Base-by-base conservation (phyloP, 2,329 filamentous ascomycete genomes). In the Colletotrichum sp. region DNA sequence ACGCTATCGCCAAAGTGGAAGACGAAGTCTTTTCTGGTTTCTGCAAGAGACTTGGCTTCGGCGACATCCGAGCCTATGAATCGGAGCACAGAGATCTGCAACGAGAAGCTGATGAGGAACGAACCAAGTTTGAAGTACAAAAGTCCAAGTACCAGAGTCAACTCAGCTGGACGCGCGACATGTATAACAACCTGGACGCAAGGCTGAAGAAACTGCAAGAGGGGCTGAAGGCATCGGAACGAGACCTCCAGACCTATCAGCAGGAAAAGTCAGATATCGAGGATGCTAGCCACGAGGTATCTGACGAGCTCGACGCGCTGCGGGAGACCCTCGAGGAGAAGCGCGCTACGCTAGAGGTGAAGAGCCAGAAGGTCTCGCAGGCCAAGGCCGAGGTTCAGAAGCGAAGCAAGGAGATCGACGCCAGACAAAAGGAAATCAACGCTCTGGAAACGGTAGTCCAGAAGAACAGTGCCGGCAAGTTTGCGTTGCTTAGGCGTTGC, bases 61-160 rank as follows among this genome's bases (percentile, higher is more conserved):
- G 92, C 74, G 94, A 98, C 81, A 98, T 99, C 78, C 95, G 96
- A 75, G 95, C 95, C 74, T 99, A 99, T 81, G 96, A 99, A 83
- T 94, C 94, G 30, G 96, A 98, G 79, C 97, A 99, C 85, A 96
- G 97, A 65, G 96, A 94, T 57, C 88, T 98, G 65, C 96, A 99
- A 84, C 95, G 98, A 83, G 95, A 99, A 83, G 95, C 95, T 60
- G 93, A 93, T 1, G 93, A 97, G 84, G 96, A 96, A 87, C 95
- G 95, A 78, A 93, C 95, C 69, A 93, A 96, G 79, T 99, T 98
- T 80, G 94, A 94, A 72, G 93, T 94, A 6, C 97, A 99, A 83
- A 94, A 93, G 82, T 93, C 95, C 80, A 92, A 93, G 57, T 88
- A 98, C 34, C 90, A 94, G 77, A 91, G 87, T 79, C 88, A 88